Base-by-base conservation (phyloP, 23 red algal genomes). In the Gracilaria domingensis region DNA sequence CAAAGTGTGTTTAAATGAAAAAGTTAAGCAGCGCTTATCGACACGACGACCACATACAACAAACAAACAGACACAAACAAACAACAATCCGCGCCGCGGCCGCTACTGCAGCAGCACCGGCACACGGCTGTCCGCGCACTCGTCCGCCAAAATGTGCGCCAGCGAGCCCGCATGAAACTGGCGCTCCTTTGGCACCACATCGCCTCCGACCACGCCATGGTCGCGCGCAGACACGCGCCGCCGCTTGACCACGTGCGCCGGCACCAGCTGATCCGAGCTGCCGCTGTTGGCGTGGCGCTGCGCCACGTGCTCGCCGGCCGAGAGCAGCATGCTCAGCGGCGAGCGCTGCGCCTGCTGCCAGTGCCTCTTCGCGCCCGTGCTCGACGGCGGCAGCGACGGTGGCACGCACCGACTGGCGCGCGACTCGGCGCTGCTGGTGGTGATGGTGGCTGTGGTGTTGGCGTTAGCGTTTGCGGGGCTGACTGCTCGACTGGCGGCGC, bases 301-400 rank as follows among this genome's bases (percentile, higher is more conserved):
- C 13, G 69, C 69, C 33, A 75, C 69, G 29, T 75, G 69, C 69
- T 75, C 37, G 35, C 69, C 69, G 37, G 69, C 69, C 11, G 69
- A 75, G 0, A 75, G 36, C 69, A 75, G 69, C 69, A 75, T 35
- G 20, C 37, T 45, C 35, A 75, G 29, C 45, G 69, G 60, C 12
- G 60, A 65, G 60, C 25, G 2, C 0, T 65, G 60, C 60, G 9
- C 32, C 2, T 65, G 2, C 8, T 25, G 21, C 60, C 60, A 65
- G 9, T 1, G 1, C 23, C 9, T 12, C 4, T 65, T 65, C 26
- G 24, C 26, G 25, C n/a, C 60, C 24, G 8, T 65, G 8, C 9
- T 1, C 8, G 60, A 3, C 25, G 56, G n/a, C n/a, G n/a, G n/a
- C n/a, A n/a, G n/a, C n/a, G n/a, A n/a, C n/a, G n/a, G n/a, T n/a